Conservation (phyloP, 129 eudicot species). For the Apium graveolens region DNA sequence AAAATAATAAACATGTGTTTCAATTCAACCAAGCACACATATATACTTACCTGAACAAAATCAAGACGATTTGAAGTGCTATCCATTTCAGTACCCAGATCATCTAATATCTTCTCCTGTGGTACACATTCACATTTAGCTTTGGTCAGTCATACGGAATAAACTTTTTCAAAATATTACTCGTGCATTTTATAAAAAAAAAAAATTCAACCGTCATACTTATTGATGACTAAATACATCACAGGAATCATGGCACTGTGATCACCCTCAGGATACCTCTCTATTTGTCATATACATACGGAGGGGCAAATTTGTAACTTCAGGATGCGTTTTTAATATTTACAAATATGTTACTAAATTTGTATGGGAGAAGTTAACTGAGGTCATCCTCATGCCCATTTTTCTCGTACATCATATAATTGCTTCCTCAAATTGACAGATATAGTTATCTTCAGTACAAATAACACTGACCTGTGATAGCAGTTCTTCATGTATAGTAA, state of each 20-base stretch:
- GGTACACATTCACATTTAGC: conserved; percentile 4
- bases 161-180: not conserved
- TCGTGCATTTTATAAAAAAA: too few relatives aligned
- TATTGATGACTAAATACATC: not conserved
- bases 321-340: too few relatives aligned
- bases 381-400: too few relatives aligned
- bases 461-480: conserved; percentile 43
- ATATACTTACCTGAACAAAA: conserved; percentile 61
- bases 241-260: not conserved
- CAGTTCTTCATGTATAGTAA: conserved; percentile 79
- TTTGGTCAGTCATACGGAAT: not conserved
- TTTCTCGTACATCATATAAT: not conserved
- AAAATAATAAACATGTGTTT: not conserved
- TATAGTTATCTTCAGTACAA: not conserved
- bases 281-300: too few relatives aligned
- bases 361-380: too few relatives aligned
- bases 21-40: not conserved
- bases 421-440: not conserved
- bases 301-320: too few relatives aligned
- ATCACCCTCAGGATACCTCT: too few relatives aligned
- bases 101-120: conserved; percentile 78
- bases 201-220: not conserved
- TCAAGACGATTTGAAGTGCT: conserved; percentile 89
- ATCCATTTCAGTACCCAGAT: conserved; percentile 82
- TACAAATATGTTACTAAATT: too few relatives aligned